Conservation (phyloP, 2,329 filamentous ascomycete species). For the Microdochium bolleyi region DNA sequence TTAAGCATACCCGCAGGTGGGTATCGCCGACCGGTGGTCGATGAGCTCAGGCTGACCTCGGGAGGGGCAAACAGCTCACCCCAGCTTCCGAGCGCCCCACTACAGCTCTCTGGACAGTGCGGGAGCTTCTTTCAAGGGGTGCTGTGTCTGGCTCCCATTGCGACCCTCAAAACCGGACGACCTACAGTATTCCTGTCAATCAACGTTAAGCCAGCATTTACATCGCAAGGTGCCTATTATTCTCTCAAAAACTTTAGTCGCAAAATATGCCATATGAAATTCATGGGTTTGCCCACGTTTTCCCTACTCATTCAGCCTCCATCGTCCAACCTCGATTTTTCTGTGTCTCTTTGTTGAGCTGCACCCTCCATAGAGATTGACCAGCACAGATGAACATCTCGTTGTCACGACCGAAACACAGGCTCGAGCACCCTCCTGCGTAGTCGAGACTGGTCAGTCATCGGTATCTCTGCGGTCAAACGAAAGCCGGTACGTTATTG, state of each 20-base stretch:
- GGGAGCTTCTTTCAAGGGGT: not conserved
- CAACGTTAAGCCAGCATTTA: no score
- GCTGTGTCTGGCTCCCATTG: not conserved
- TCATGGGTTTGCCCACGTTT: not conserved
- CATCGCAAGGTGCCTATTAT: no score
- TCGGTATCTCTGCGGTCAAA: no score
- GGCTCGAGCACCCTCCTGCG: slow-evolving; percentile 31
- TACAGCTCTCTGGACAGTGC: not conserved
- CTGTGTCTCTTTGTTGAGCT: slow-evolving; percentile 12
- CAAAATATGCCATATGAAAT: no score
- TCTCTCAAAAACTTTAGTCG: no score
- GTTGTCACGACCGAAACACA: slow-evolving; percentile 32
- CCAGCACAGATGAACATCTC: slow-evolving; percentile 40
- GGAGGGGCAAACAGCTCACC: not conserved
- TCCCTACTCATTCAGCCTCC: not conserved
- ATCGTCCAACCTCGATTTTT: not conserved
- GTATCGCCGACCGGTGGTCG: not conserved
- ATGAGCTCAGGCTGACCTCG: not conserved
- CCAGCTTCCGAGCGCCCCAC: not conserved
- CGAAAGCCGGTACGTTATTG: not conserved
- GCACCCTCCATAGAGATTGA: slow-evolving; percentile 33
- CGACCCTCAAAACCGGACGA: no score
- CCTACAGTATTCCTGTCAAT: no score
- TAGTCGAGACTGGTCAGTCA: not conserved
- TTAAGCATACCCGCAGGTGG: not conserved